Percentiles rank a stretch among this genome's conserved stretches.
Evolutionary conservation across 192 early-diverging fungal genomes (phyloP).

Genomic region (Spizellomyces punctatus): DNA sequence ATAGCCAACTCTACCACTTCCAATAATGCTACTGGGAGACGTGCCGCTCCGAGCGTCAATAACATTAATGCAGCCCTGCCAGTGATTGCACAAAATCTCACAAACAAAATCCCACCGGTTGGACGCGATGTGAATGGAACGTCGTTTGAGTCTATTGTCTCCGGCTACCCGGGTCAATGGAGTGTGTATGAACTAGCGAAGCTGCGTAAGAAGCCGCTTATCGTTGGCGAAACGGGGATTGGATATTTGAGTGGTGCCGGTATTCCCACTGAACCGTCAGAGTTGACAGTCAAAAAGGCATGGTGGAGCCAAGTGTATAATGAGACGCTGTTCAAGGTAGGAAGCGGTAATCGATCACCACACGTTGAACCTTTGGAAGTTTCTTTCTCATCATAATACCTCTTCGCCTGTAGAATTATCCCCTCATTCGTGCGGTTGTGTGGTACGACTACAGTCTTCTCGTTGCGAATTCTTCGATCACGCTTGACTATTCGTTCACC

Average conservation of each 20-base stretch:
- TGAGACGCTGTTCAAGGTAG: slow-evolving; percentile 21
- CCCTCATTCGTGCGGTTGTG: slow-evolving; percentile 26
- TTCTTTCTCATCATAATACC: no score
- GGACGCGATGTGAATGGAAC: not conserved
- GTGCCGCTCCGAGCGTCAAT: not conserved
- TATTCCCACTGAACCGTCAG: slow-evolving; percentile 14
- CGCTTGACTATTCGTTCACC: slow-evolving; percentile 25
- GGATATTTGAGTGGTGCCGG: slow-evolving; percentile 26
- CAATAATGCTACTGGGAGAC: not conserved
- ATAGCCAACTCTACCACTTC: not conserved
- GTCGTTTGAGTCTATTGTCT: slow-evolving; percentile 20
- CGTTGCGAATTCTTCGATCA: not conserved
- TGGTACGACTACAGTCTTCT: slow-evolving; percentile 32
- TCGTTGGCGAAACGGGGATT: slow-evolving; percentile 38
- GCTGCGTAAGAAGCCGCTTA: slow-evolving; percentile 31
- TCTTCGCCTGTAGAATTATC: slow-evolving; percentile 12
- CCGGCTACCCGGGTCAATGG: not conserved
- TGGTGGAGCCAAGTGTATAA: slow-evolving; percentile 36
- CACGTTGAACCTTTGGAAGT: no score
- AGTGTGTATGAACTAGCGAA: slow-evolving; percentile 36
- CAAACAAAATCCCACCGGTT: slow-evolving; percentile 14
- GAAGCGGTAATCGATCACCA: not conserved
- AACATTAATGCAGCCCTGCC: not conserved
- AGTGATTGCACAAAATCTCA: not conserved
- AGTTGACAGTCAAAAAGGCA: slow-evolving; percentile 40